phyloP scores from a whole-genome alignment of 129 eudicot genomes.

The Gnaphalium uliginosum region DNA sequence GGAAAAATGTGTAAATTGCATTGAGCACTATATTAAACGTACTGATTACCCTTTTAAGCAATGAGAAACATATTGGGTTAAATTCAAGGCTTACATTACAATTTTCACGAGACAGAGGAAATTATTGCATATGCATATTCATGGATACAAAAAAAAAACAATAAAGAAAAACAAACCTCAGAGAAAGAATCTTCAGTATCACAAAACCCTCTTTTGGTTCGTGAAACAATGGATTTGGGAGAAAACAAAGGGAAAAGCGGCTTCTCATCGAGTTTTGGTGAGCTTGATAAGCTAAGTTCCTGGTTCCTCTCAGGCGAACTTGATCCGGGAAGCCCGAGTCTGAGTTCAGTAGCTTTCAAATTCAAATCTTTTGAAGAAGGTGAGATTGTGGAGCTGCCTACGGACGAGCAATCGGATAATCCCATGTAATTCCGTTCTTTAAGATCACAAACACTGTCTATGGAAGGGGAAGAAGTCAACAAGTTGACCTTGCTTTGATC shows the following conservation, averaged over 20 bases:
- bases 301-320: constrained; percentile 43
- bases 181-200: constrained; percentile 46
- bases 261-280: constrained; percentile 45
- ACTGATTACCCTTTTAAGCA: too few species aligned
- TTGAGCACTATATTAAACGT: too few species aligned
- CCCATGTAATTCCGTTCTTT: constrained; percentile 57
- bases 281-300: constrained; percentile 21
- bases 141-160: neutral
- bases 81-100: neutral
- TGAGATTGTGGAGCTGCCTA: constrained; percentile 51
- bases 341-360: constrained; percentile 53
- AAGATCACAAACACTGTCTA: constrained; percentile 36
- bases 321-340: constrained; percentile 70
- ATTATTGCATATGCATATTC: neutral
- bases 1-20: neutral
- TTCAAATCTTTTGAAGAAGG: constrained; percentile 34
- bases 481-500: constrained; percentile 43
- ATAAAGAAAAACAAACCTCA: constrained; percentile 30
- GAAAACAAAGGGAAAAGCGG: constrained; percentile 50
- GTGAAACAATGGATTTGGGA: constrained; percentile 32
- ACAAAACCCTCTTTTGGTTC: constrained; percentile 57
- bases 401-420: constrained; percentile 55
- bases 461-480: constrained; percentile 47
- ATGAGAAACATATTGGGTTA: neutral
- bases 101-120: neutral